Evolutionary conservation across 2,329 filamentous ascomycete species (phyloP).

Genomic region (Talaromyces sp.): DNA sequence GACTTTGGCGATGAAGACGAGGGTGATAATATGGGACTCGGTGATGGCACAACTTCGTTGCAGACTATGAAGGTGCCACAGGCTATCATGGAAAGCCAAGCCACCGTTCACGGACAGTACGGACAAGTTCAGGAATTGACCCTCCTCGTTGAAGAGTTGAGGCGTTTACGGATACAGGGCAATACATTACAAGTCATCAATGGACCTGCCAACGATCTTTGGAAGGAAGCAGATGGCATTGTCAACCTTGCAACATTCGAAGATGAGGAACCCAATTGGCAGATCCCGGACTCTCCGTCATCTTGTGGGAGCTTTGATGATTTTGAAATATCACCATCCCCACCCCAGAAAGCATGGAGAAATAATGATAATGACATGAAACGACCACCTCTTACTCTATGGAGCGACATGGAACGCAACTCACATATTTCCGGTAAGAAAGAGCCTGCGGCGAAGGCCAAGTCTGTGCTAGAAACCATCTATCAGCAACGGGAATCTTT

Average conservation of each 20-base stretch:
- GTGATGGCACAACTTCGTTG: constrained; percentile 14
- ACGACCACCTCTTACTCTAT: constrained; percentile 25
- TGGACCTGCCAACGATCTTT: constrained; percentile 51
- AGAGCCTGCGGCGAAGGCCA: constrained; percentile 55
- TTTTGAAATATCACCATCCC: constrained; percentile 50
- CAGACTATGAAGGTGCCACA: constrained; percentile 50
- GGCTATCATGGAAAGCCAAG: constrained; percentile 59
- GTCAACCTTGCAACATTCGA: constrained; percentile 62
- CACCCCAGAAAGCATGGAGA: constrained; percentile 27
- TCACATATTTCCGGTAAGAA: constrained; percentile 43
- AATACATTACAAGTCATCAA: constrained; percentile 49
- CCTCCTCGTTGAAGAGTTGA: constrained; percentile 60
- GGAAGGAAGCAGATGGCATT: constrained; percentile 63
- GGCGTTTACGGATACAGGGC: constrained; percentile 55
- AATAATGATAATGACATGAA: constrained; percentile 29
- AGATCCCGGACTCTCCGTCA: constrained; percentile 49
- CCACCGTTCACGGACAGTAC: constrained; percentile 61
- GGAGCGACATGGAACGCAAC: constrained; percentile 25
- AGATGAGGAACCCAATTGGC: constrained; percentile 51
- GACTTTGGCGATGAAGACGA: constrained; percentile 54
- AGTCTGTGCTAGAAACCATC: constrained; percentile 57
- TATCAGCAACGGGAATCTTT: constrained; percentile 45
- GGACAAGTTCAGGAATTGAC: constrained; percentile 60
- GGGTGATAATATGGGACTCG: constrained; percentile 17
- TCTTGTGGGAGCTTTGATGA: constrained; percentile 56